Percentiles rank a stretch among this genome's conserved stretches.
Evolutionary conservation across 495 filamentous ascomycete genomes (phyloP).

Genomic region (Podospora tetraspora): DNA sequence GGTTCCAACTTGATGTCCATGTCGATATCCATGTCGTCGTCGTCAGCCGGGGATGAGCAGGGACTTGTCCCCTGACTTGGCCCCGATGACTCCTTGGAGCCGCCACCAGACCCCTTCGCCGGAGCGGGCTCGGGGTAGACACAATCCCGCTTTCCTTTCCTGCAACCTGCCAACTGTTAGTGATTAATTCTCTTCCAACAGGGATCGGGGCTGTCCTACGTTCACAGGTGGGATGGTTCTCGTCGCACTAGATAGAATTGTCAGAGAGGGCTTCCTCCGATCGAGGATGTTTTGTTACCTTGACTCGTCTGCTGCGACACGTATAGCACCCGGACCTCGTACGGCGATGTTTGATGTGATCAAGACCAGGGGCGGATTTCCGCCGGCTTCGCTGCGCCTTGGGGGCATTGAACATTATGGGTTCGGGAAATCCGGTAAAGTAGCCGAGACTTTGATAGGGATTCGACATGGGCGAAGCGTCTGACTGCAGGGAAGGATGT

Average conservation of each 20-base stretch:
- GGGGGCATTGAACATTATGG: conserved; percentile 44
- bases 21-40: conserved; percentile 51
- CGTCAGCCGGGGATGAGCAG: conserved; percentile 48
- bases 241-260: conserved; percentile 62
- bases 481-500: conserved; percentile 26
- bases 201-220: conserved; percentile 43
- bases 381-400: conserved; percentile 52
- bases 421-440: conserved; percentile 43
- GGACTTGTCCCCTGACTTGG: conserved; percentile 49
- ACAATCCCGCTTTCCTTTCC: conserved; percentile 80
- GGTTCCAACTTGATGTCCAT: conserved; percentile 50
- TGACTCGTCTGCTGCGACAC: conserved; percentile 82
- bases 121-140: conserved; percentile 68
- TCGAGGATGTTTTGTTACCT: conserved; percentile 48
- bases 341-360: conserved; percentile 88
- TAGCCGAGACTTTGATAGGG: conserved; percentile 43
- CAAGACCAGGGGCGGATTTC: conserved; percentile 54
- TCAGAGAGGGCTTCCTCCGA: conserved; percentile 9
- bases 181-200: conserved; percentile 11
- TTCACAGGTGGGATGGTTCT: conserved; percentile 80
- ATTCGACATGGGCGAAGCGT: conserved; percentile 30
- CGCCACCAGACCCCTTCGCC: conserved; percentile 42
- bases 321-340: conserved; percentile 94
- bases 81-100: conserved; percentile 43
- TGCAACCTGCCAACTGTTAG: conserved; percentile 56